A percentile compares a stretch with the other conserved stretches of the same genome.
Conservation (phyloP, 1,284 basidiomycete genomes). For the Austroboletus novae-zelandiae region DNA sequence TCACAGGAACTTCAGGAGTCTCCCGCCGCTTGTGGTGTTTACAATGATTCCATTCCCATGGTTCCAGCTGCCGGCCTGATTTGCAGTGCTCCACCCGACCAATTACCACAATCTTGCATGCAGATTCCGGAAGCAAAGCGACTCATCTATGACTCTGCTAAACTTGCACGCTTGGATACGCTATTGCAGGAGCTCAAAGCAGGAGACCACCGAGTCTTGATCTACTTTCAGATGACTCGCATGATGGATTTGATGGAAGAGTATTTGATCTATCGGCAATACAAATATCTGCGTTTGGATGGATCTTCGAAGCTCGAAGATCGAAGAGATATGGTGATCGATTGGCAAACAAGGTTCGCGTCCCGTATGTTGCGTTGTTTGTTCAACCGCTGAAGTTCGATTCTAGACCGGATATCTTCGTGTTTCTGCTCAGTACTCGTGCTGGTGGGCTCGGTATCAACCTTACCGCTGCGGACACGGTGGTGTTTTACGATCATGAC, state of each 20-base stretch:
- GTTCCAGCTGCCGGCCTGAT: conserved; percentile 73
- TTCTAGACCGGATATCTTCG: conserved; percentile 86
- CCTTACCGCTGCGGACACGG: conserved; percentile 96
- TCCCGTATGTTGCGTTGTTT: conserved; percentile 5
- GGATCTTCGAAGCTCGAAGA: conserved; percentile 96
- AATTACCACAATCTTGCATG: conserved; percentile 85
- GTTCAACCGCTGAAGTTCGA: conserved; percentile 4
- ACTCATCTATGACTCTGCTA: conserved; percentile 95
- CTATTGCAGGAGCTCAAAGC: conserved; percentile 92
- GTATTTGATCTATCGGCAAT: conserved; percentile 96
- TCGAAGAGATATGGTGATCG: conserved; percentile 97
- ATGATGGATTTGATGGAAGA: conserved; percentile 99
- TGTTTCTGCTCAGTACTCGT: conserved; percentile 94
- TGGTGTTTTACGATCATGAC: conserved; percentile 98
- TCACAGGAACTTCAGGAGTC: conserved; percentile 69
- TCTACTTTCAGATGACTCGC: conserved; percentile 99
- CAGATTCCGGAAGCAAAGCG: conserved; percentile 94
- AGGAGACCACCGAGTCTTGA: conserved; percentile 90
- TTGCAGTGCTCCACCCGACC: conserved; percentile 63
- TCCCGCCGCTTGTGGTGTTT: conserved; percentile 49
- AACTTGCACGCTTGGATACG: conserved; percentile 88
- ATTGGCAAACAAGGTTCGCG: conserved; percentile 94
- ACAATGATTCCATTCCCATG: conserved; percentile 56
- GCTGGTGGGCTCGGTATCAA: conserved; percentile 99
- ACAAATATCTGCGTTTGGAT: conserved; percentile 96